Base-by-base conservation (phyloP, 768 basidiomycete genomes). In the Lentinula aciculospora region DNA sequence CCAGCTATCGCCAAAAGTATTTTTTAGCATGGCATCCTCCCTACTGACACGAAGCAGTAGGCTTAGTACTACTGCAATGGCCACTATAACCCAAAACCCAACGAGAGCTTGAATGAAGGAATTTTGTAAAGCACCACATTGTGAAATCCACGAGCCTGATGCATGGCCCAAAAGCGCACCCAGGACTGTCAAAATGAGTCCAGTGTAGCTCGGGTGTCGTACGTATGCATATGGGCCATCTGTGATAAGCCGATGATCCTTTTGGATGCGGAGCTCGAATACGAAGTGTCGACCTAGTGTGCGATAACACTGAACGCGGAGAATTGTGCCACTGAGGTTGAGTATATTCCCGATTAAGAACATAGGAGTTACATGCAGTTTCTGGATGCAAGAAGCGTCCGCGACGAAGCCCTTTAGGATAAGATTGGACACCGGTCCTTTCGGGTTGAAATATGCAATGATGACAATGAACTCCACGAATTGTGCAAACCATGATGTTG, bases 141-240 rank as follows among this genome's bases (percentile, higher is more conserved):
- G 68, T 27, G 57, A 61, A 32, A 73, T 58, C 72, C 70, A 76
- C 4, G 73, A 74, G 4, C 71, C 71, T 2, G 61, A 58, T 0
- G 64, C 61, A 45, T 70, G 67, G 57, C 59, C 63, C 28, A 61
- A 64, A 46, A 64, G 64, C 13, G 63, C 60, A 8, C 66, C 71
- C n/a, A 70, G 12, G 19, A 73, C 61, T n/a, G 66, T 66, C 39
- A 72, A 42, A 21, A 72, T 71, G 15, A 73, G 60, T 9, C 67
- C 72, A 15, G 65, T 66, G 58, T 77, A 77, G 61, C 74, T 73
- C 3, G 76, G 76, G 58, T 77, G 74, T 37, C 74, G 68, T 15
- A 75, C 66, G 45, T 67, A 53, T 4, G 72, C 58, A 53, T 77
- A 77, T 0, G 74, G 75, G 1, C 75, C 74, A 2, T 61, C 34